phyloP scores from a whole-genome alignment of 1,284 basidiomycete genomes.

The Fomitopsis schrenkii region DNA sequence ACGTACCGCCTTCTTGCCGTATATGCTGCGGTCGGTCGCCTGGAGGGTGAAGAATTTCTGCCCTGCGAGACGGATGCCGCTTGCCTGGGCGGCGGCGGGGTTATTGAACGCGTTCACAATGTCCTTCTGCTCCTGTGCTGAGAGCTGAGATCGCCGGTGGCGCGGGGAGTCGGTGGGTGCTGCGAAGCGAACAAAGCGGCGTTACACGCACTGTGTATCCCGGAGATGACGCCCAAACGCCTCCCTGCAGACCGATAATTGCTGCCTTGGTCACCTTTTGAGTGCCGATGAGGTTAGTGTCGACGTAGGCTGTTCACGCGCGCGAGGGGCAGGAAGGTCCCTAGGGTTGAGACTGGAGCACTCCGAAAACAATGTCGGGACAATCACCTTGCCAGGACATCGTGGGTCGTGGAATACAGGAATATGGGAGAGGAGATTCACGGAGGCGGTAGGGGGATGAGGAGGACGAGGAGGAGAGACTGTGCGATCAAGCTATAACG shows the following conservation, averaged over 20 bases:
- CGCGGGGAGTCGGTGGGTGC: neutral
- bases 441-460: slow-evolving; percentile 4
- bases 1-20: slow-evolving; percentile 80
- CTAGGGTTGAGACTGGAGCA: neutral
- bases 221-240: slow-evolving; percentile 80
- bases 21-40: slow-evolving; percentile 60
- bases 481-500: slow-evolving; percentile 8
- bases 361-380: neutral
- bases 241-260: slow-evolving; percentile 83
- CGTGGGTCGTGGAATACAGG: slow-evolving; percentile 3
- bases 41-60: slow-evolving; percentile 80
- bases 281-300: slow-evolving; percentile 78
- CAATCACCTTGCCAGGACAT: slow-evolving; percentile 37
- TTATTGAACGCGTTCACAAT: slow-evolving; percentile 55
- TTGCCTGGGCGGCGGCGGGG: slow-evolving; percentile 41
- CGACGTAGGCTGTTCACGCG: slow-evolving; percentile 71
- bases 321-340: neutral
- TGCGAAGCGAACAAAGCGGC: neutral
- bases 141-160: slow-evolving; percentile 39
- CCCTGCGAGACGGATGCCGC: slow-evolving; percentile 68
- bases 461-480: neutral
- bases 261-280: slow-evolving; percentile 78
- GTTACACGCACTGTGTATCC: slow-evolving; percentile 66
- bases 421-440: neutral
- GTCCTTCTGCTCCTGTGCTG: slow-evolving; percentile 71